Conservation (phyloP, 176 grass and related monocot species). For the Triticum timopheevii region DNA sequence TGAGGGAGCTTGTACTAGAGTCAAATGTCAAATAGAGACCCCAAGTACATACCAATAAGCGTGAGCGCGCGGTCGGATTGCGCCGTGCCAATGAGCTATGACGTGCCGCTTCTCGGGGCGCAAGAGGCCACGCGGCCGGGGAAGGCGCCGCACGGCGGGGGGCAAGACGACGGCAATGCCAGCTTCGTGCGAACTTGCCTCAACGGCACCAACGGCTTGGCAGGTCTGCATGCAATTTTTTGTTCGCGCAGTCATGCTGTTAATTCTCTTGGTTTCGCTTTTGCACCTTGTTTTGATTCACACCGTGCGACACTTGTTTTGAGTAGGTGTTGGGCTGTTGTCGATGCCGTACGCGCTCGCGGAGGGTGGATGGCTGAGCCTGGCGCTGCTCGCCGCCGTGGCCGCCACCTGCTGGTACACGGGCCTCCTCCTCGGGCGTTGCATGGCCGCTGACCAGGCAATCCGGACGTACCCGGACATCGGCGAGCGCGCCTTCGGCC, state of each 20-base stretch:
- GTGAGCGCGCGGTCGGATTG: neutral
- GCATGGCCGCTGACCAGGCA: slow-evolving; percentile 34
- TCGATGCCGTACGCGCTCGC: slow-evolving; percentile 65
- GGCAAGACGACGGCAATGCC: neutral
- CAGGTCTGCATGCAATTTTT: slow-evolving; percentile 2
- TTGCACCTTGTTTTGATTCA: neutral
- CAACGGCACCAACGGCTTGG: slow-evolving; percentile 56
- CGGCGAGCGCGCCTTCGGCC: slow-evolving; percentile 48
- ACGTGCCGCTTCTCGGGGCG: slow-evolving; percentile 17
- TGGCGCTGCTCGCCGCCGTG: slow-evolving; percentile 36
- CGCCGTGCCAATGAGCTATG: neutral
- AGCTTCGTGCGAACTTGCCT: slow-evolving; percentile 54
- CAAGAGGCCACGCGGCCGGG: neutral
- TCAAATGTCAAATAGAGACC: neutral
- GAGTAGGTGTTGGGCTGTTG: slow-evolving; percentile 49
- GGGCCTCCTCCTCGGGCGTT: slow-evolving; percentile 56
- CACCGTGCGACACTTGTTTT: neutral
- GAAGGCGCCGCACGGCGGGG: neutral
- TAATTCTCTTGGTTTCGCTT: neutral
- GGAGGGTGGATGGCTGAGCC: slow-evolving; percentile 56
- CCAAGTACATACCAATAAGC: neutral
- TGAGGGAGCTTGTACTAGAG: neutral
- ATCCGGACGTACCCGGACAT: slow-evolving; percentile 58
- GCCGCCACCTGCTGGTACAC: slow-evolving; percentile 55
- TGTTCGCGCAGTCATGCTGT: neutral